Evolutionary conservation across 2,329 filamentous ascomycete genomes (phyloP), one percentile per base, ranked within the genome.

Genomic region (Helicocarpus griseus): DNA sequence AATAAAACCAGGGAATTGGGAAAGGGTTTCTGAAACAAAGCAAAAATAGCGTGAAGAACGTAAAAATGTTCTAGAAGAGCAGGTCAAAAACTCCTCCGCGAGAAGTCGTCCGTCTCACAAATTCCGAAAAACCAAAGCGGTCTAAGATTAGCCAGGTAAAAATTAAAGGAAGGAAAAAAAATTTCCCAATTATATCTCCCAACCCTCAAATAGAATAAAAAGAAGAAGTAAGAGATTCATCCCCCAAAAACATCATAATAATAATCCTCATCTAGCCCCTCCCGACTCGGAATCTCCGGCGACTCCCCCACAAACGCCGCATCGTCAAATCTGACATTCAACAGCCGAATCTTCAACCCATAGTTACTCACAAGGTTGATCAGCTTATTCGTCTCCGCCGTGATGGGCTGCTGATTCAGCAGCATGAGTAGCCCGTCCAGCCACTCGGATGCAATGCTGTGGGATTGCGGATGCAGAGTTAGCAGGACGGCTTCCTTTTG

Each of bases 361-460:
- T 95, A 97, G 59, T 94, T 87, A 63, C 83, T 83, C 54, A 97
- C 87, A 61, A 96, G 73, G 51, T 84, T 82, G 50, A 96, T 85
- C 55, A 97, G 73, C 68, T 93, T 94, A 65, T 86, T 91, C 33
- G 93, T 97, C 71, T 97, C 91, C 2, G 89, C 82, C n/a, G 93
- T 98, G 65, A 98, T 96, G 19, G 93, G 93, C 53, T 90, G 82
- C 69, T 98, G 93, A 64, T 94, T 89, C 22, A 98, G 77, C 50
- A 98, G 76, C 89, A 98, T 95, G 52, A 97, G 77, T 57, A 98
- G 73, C 1, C 93, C 93, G 66, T 98, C 93, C 4, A 98, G 77
- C 93, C 93, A 98, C 70, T 98, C 93, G 0, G 89, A 94, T 8
- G 93, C 93, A 45, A 93, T 73, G 57, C 82, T 87, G 64, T 93